Conservation (phyloP, 2,329 filamentous ascomycete species). For the Fusarium neocosmosporiellum region DNA sequence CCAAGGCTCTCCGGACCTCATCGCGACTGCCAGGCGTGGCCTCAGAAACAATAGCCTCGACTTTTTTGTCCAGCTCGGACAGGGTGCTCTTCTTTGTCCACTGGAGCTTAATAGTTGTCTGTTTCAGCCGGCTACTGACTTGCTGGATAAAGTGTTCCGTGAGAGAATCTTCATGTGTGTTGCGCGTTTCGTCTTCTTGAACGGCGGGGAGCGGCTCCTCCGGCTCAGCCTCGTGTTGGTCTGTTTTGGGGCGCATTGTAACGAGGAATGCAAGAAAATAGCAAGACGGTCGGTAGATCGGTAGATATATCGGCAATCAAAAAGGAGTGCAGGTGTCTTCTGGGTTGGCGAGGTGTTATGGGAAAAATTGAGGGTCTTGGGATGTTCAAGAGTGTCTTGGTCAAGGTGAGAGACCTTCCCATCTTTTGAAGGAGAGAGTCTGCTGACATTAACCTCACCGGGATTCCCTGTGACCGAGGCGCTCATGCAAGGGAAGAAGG, state of each 20-base stretch:
- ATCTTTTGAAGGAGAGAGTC: slow-evolving; percentile 16
- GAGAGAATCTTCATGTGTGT: neutral
- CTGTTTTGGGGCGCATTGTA: neutral
- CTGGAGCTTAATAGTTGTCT: neutral
- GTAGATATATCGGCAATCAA: neutral
- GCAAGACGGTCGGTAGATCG: neutral
- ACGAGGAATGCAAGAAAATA: neutral
- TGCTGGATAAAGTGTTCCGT: neutral
- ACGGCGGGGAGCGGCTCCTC: neutral
- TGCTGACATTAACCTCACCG: neutral
- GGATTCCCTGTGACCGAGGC: neutral
- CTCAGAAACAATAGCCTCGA: neutral
- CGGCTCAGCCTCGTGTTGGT: neutral
- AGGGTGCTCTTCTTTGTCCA: neutral
- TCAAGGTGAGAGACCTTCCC: slow-evolving; percentile 5
- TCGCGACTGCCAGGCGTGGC: neutral
- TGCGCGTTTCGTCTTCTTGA: neutral
- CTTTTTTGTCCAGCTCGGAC: neutral
- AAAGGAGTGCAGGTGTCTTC: neutral
- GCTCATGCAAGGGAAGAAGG: neutral
- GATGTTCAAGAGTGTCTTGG: neutral
- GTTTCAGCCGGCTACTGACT: neutral
- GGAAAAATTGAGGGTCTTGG: neutral
- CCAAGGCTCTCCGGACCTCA: neutral
- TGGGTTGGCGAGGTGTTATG: neutral